Evolutionary conservation across 1,139 yeast species (phyloP).

Genomic region (Candida sanyaensis): DNA sequence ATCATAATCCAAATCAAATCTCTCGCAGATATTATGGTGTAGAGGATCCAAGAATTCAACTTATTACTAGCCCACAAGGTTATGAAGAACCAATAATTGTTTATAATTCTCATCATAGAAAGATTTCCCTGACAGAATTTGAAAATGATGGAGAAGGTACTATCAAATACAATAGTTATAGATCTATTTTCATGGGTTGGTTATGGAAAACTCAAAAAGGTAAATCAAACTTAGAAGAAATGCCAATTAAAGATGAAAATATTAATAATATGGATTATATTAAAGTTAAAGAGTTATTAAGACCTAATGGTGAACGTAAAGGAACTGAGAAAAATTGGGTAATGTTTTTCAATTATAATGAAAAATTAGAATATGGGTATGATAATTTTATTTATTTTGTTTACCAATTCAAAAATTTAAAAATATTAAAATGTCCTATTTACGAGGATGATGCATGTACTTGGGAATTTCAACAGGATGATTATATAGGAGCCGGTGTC

Average conservation of each 20-base stretch:
- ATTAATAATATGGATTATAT: slow-evolving; percentile 21
- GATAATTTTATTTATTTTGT: slow-evolving; percentile 25
- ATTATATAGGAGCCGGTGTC: slow-evolving; percentile 22
- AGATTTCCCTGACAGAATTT: slow-evolving; percentile 12
- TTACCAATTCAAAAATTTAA: slow-evolving; percentile 27
- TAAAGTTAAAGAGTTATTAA: slow-evolving; percentile 26
- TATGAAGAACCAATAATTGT: slow-evolving; percentile 39
- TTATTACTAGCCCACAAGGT: slow-evolving; percentile 32
- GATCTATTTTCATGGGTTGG: slow-evolving; percentile 30
- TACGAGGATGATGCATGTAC: slow-evolving; percentile 11
- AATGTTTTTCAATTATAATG: not conserved
- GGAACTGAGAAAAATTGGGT: slow-evolving; percentile 25
- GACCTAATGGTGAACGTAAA: slow-evolving; percentile 16
- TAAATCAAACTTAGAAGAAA: slow-evolving; percentile 28
- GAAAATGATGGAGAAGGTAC: slow-evolving; percentile 1
- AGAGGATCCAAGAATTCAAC: slow-evolving; percentile 40
- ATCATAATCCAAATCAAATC: slow-evolving; percentile 24
- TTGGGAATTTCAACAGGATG: slow-evolving; percentile 14
- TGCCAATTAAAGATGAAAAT: slow-evolving; percentile 10
- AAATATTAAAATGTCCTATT: slow-evolving; percentile 25
- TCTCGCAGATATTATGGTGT: slow-evolving; percentile 35
- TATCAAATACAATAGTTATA: slow-evolving; percentile 16
- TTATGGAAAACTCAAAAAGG: slow-evolving; percentile 39
- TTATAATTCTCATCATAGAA: slow-evolving; percentile 35
- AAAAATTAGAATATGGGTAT: slow-evolving; percentile 11